Base-by-base conservation (phyloP, 345 rosid genomes). In the Gynandropsis gynandra region DNA sequence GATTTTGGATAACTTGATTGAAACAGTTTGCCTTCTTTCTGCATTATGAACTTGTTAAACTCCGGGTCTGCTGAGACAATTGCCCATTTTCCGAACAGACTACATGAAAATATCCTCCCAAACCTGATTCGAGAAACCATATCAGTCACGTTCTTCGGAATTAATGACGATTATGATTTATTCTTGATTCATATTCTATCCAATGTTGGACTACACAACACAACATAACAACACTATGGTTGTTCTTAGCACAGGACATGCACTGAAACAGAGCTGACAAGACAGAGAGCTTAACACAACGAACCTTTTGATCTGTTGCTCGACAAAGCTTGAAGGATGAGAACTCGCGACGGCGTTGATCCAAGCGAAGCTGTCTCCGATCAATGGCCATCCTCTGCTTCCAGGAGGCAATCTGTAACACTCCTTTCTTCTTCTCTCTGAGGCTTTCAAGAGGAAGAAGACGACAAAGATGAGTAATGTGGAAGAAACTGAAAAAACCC, bases 1-100 rank as follows among this genome's bases (percentile, higher is more conserved):
- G 97, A 80, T 52, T 85, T 88, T 16, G 95, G 95, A 64, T 88
- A 88, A 44, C 84, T 88, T 0, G 97, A 88, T 51, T 79, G 82
- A 61, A 88, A 88, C 54, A 88, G 34, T 65, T 66, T 80, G 4
- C 97, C 95, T 68, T 88, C 97, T 19, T 80, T 80, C 62, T 70
- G 87, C 89, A 88, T 82, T 39, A 88, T 66, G 37, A 74, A 82
- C 53, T 81, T 64, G 59, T 88, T 85, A 42, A 88, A 88, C 1
- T 0, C 56, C 0, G 95, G 85, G 50, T 88, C 92, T 6, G 75
- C 77, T 10, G 97, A 88, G 8, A 85, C 88, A 15, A 88, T 90
- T 0, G 81, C 82, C 77, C 76, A 71, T 58, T 76, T 75, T 0
- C 95, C 95, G 3, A 88, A 71, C 72, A 88, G 59, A 45, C 82